A percentile compares a stretch with the other conserved stretches of the same genome.
These are phyloP conservation scores for Ustilago lituana DNA, from an alignment of 1,284 basidiomycete genomes.

Conservation along the genomic window DNA sequence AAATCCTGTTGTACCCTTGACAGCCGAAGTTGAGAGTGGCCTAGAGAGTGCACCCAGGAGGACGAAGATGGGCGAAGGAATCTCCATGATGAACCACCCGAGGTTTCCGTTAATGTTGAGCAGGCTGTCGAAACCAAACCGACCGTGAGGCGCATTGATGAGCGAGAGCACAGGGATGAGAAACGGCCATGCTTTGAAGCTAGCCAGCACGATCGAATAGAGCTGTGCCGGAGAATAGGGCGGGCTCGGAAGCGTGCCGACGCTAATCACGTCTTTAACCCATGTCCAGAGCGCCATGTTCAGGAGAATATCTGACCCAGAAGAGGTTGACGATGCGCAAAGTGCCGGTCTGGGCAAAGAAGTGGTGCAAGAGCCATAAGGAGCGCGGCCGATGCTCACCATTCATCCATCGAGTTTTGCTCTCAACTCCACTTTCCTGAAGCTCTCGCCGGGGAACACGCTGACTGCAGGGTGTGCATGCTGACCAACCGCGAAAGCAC, in stretches of 20 bases:
- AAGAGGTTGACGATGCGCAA: neutral
- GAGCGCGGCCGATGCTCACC: too few relatives aligned
- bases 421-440: constrained; percentile 2
- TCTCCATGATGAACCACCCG: constrained; percentile 86
- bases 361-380: neutral
- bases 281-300: constrained; percentile 35
- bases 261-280: constrained; percentile 40
- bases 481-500: constrained; percentile 6
- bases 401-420: too few relatives aligned
- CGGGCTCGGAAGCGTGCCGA: constrained; percentile 32
- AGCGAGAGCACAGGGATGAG: constrained; percentile 69
- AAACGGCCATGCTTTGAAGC: constrained; percentile 69
- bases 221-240: constrained; percentile 50
- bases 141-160: constrained; percentile 79
- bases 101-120: constrained; percentile 67
- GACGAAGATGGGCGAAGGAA: constrained; percentile 78
- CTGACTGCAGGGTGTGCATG: too few relatives aligned
- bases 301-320: too few relatives aligned
- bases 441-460: too few relatives aligned
- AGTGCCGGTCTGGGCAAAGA: neutral
- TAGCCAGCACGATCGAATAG: constrained; percentile 55
- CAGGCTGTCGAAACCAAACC: constrained; percentile 70
- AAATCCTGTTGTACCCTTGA: constrained; percentile 17
- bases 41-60: constrained; percentile 54
- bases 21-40: constrained; percentile 69